Evolutionary conservation across 208 protist species (phyloP), one percentile per base, ranked within the genome.

Genomic region (Crithidia expoeki): DNA sequence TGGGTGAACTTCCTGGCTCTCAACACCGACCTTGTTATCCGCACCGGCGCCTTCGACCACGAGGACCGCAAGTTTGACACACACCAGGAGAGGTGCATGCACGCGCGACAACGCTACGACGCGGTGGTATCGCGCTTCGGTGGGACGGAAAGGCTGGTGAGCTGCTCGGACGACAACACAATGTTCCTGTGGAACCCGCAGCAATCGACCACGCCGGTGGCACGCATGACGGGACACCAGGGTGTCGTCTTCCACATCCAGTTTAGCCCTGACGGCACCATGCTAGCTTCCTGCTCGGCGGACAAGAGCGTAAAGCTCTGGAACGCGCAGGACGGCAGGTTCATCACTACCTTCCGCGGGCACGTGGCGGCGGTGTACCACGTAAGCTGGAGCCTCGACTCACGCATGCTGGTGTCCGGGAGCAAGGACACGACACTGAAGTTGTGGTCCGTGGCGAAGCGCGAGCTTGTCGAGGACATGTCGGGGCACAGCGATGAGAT

Each of bases 1-100:
- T 99, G 98, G 98, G 98, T 99, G n/a, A 99, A 99, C 76, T 94
- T 94, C 46, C 60, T 99, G 21, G 92, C 98, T 17, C 85, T 99
- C 21, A 99, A 93, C 81, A 99, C 98, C 14, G 98, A 99, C 74
- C 97, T 98, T 56, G 96, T 97, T 53, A 89, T 98, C 10, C 72
- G 98, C 47, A 98, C 94, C 38, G 98, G 98, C 11, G 78, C 92
- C 38, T 99, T 97, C 72, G 97, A 99, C 68, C 93, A 99, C 79
- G 95, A 92, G 40, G 92, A 93, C 52, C 63, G 60, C 7, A 80
- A 57, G 44, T 91, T 94, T 75, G 71, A 23, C 50, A 86, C 65
- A 17, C 80, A 63, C 30, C 80, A 84, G 28, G 80, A 83, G 16
- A 87, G 85, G 70, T 75, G 79, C 49, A 50, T 68, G 32, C 83